Evolutionary conservation across 2,329 filamentous ascomycete genomes (phyloP).

Genomic region (Nothophaeocryptopus gaeumannii): DNA sequence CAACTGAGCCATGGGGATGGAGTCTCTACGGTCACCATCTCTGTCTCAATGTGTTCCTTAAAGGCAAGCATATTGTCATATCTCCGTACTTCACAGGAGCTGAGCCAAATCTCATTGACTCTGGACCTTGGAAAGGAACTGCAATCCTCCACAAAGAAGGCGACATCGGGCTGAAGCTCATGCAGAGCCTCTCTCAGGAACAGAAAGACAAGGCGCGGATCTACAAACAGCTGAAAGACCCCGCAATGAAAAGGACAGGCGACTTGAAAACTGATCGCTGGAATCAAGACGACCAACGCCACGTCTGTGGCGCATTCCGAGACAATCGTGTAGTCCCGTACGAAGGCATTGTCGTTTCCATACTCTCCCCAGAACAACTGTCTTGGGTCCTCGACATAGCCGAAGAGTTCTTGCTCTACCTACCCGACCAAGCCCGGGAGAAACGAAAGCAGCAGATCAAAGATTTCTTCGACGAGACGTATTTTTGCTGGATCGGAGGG

Average conservation of each 20-base stretch:
- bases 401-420: slow-evolving; percentile 65
- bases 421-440: slow-evolving; percentile 56
- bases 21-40: slow-evolving; percentile 77
- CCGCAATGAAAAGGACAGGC: slow-evolving; percentile 57
- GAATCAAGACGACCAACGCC: slow-evolving; percentile 78
- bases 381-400: slow-evolving; percentile 58
- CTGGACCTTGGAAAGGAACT: slow-evolving; percentile 61
- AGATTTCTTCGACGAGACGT: slow-evolving; percentile 64
- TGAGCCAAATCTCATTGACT: slow-evolving; percentile 72
- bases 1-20: slow-evolving; percentile 64
- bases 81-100: slow-evolving; percentile 77
- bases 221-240: slow-evolving; percentile 61
- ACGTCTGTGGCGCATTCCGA: slow-evolving; percentile 72
- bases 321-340: slow-evolving; percentile 74
- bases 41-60: slow-evolving; percentile 68
- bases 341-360: slow-evolving; percentile 61
- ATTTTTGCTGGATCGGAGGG: slow-evolving; percentile 76
- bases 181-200: slow-evolving; percentile 58
- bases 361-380: slow-evolving; percentile 51
- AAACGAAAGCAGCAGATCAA: slow-evolving; percentile 56
- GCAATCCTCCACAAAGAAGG: slow-evolving; percentile 66
- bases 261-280: slow-evolving; percentile 57
- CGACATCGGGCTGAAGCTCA: slow-evolving; percentile 61
- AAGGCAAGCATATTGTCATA: slow-evolving; percentile 62
- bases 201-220: slow-evolving; percentile 54